Conservation (phyloP, 2,329 filamentous ascomycete species). For the Calonectria fujianensis region DNA sequence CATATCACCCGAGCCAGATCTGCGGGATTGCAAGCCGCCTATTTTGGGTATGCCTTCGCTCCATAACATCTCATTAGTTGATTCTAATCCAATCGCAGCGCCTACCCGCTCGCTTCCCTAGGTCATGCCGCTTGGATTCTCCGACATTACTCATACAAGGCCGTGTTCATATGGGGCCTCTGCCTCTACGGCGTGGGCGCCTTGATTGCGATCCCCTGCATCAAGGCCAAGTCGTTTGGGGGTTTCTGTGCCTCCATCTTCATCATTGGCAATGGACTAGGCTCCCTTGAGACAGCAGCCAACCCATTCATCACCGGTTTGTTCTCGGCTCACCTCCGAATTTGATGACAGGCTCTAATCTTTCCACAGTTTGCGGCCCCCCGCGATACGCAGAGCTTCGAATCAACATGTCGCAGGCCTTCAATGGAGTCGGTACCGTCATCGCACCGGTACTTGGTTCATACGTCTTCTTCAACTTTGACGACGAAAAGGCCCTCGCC, state of each 20-base stretch:
- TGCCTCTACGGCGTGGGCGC: constrained; percentile 79
- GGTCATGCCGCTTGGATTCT: constrained; percentile 79
- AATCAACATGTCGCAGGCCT: constrained; percentile 85
- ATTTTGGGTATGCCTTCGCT: constrained; percentile 70
- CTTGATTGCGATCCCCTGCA: constrained; percentile 73
- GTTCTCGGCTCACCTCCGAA: background rate
- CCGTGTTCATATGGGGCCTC: constrained; percentile 81
- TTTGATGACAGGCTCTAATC: background rate
- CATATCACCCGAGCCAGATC: constrained; percentile 66
- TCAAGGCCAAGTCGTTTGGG: constrained; percentile 79
- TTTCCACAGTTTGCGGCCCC: constrained; percentile 68
- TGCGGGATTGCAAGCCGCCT: constrained; percentile 69
- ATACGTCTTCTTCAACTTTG: constrained; percentile 82
- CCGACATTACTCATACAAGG: constrained; percentile 78
- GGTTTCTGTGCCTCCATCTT: constrained; percentile 85
- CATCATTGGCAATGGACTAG: constrained; percentile 83
- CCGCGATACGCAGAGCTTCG: constrained; percentile 83
- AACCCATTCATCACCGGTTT: constrained; percentile 81
- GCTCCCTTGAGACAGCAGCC: constrained; percentile 85
- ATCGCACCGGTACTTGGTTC: constrained; percentile 83
- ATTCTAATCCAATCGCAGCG: constrained; percentile 60
- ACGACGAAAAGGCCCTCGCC: constrained; percentile 73
- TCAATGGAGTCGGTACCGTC: constrained; percentile 85
- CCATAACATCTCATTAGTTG: constrained; percentile 52
- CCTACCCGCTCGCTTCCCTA: constrained; percentile 82